Conservation (phyloP, 352 stramenopile species). For the Bremia lactucae region DNA sequence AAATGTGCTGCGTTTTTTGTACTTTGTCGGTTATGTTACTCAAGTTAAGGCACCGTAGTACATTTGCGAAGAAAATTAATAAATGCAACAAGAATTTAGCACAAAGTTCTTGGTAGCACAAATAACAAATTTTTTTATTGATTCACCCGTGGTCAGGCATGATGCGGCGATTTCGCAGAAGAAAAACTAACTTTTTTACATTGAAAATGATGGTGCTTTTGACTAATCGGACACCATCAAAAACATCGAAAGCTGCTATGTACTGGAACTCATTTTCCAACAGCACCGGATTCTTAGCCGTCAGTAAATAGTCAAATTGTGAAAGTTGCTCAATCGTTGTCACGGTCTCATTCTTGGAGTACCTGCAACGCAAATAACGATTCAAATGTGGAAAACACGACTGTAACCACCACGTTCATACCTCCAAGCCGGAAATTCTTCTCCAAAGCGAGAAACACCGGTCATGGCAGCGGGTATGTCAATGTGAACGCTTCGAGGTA, state of each 20-base stretch:
- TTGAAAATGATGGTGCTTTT: constrained; percentile 32
- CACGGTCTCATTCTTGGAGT: constrained; percentile 67
- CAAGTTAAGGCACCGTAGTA: constrained; percentile 20
- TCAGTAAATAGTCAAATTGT: constrained; percentile 59
- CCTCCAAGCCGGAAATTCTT: constrained; percentile 68
- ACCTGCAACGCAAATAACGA: constrained; percentile 21
- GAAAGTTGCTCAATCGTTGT: constrained; percentile 32
- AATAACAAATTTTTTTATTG: neutral
- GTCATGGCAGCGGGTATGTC: constrained; percentile 91
- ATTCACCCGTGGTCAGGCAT: neutral
- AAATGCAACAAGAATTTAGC: too few species aligned
- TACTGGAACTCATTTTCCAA: constrained; percentile 38
- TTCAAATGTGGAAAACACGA: neutral
- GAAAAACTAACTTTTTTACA: constrained; percentile 37
- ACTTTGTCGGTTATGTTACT: constrained; percentile 31
- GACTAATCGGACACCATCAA: constrained; percentile 29
- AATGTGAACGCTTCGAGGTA: constrained; percentile 74
- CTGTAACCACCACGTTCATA: constrained; percentile 6
- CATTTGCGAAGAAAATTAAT: too few species aligned
- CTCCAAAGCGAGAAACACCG: constrained; percentile 85
- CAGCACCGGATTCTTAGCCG: constrained; percentile 22
- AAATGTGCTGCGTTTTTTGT: constrained; percentile 45
- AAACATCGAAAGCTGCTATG: constrained; percentile 34
- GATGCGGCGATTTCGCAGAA: constrained; percentile 38
- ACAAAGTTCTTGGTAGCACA: too few species aligned